These are phyloP conservation scores for Cladosporium sp. DNA, from an alignment of 2,329 filamentous ascomycete species.

Conservation along the genomic window DNA sequence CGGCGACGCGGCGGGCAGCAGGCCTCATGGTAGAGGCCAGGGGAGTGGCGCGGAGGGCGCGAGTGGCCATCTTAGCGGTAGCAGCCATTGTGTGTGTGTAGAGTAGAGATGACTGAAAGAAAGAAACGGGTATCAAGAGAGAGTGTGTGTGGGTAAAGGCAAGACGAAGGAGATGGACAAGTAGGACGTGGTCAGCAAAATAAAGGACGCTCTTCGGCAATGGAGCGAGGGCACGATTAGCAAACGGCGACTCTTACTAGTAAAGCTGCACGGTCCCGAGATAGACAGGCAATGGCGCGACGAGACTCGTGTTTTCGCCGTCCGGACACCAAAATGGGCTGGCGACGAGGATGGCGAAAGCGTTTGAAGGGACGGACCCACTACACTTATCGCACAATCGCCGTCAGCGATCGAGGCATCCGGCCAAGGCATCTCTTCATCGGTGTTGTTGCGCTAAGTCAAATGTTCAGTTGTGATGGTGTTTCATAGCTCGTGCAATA, in stretches of 20 bases:
- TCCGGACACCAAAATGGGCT: conserved; percentile 14
- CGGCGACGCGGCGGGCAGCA: conserved; percentile 55
- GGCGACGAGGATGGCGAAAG: conserved; percentile 12
- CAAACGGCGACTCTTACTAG: conserved; percentile 15
- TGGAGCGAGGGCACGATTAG: conserved; percentile 3
- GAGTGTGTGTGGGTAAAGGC: neutral
- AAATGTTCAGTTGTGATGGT: neutral
- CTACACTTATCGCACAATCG: conserved; percentile 17
- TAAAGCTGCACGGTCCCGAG: conserved; percentile 6
- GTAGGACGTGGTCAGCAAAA: conserved; percentile 17
- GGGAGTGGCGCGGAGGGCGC: conserved; percentile 46
- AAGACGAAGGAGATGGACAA: neutral
- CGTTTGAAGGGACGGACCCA: conserved; percentile 12
- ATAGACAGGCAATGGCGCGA: conserved; percentile 5
- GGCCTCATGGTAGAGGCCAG: conserved; percentile 56
- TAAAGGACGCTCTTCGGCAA: conserved; percentile 15
- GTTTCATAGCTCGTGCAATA: neutral
- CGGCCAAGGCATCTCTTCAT: neutral
- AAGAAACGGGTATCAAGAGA: conserved; percentile 7
- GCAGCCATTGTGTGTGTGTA: conserved; percentile 38
- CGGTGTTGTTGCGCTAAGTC: neutral
- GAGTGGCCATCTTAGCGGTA: conserved; percentile 40
- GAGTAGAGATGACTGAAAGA: conserved; percentile 16
- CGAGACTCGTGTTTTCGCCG: conserved; percentile 4
- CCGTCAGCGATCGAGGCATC: conserved; percentile 2